These are phyloP conservation scores for Pterulicium gracile DNA, from an alignment of 1,284 basidiomycete genomes.

Conservation along the genomic window DNA sequence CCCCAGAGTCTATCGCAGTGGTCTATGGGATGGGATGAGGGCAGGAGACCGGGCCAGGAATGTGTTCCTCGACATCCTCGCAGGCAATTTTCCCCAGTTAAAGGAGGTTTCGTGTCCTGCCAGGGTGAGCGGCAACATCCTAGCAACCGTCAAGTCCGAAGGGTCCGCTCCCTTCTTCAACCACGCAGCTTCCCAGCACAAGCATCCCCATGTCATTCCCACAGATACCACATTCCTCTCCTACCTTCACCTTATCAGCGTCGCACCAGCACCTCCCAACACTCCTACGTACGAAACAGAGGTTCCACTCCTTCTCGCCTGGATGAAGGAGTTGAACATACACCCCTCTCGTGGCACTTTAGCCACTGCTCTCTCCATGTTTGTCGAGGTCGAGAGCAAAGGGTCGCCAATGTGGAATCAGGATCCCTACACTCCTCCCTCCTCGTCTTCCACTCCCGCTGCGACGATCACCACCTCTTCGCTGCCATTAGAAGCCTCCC, in stretches of 20 bases:
- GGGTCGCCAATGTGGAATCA: background rate
- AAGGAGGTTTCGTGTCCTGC: background rate
- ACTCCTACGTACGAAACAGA: slow-evolving; percentile 29
- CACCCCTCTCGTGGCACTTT: slow-evolving; percentile 45
- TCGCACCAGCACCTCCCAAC: slow-evolving; percentile 18
- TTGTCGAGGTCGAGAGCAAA: slow-evolving; percentile 45
- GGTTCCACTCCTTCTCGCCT: slow-evolving; percentile 63
- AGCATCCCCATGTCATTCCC: slow-evolving; percentile 31
- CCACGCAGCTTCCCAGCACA: background rate
- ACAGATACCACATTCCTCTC: slow-evolving; percentile 40
- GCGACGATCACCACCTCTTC: background rate
- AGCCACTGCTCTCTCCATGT: slow-evolving; percentile 54
- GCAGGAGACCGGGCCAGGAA: background rate
- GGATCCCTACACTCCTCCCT: background rate
- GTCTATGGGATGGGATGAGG: slow-evolving; percentile 10
- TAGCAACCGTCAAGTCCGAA: background rate
- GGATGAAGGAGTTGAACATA: slow-evolving; percentile 62
- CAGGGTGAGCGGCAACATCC: background rate
- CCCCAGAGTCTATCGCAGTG: background rate
- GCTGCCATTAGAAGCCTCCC: background rate
- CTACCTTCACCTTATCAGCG: slow-evolving; percentile 56
- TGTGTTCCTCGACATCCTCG: slow-evolving; percentile 8
- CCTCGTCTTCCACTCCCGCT: background rate
- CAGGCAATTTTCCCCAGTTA: slow-evolving; percentile 16
- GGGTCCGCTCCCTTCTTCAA: background rate